Evolutionary conservation across 306 rosid genomes (phyloP), one percentile per base, ranked within the genome.

Genomic region (Pyrus pyrifolia): DNA sequence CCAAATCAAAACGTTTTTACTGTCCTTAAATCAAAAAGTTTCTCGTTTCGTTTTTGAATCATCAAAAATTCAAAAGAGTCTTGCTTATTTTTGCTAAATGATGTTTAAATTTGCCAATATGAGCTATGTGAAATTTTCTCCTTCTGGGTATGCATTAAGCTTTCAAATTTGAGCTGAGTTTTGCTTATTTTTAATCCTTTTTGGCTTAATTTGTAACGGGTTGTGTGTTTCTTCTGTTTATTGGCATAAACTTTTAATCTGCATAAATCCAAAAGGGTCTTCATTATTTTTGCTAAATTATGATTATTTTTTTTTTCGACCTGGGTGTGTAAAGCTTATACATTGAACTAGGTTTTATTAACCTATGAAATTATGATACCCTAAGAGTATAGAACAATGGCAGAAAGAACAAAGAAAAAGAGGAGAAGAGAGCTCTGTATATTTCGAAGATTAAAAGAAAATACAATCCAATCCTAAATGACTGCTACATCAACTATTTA

Each of bases 1-100:
- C 19, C 15, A 33, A 76, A 71, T 8, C 68, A 80, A 51, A 75
- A 86, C 79, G 17, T 44, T 79, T 49, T 72, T 40, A 61, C 72
- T 53, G n/a, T 59, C 77, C 23, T 23, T 23, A 23, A 23, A 23
- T 23, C 0, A n/a, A 83, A 73, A 77, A 83, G 61, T 66, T 77
- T 60, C 51, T 83, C 74, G 76, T 40, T 75, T 60, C 51, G 2
- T 76, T 65, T 27, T 46, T 46, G 25, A 27, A 75, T 65, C 76
- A 46, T 53, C 75, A 33, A 62, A 60, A 44, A 30, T 29, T 18
- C 67, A 65, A 52, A 5, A 25, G 73, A 63, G 60, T 33, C 49
- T 55, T 76, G 74, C 70, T 73, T 27, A 35, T 42, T 53, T 57
- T 55, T 21, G 31, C 67, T 45, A 31, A 11, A 29, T 51, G 62